Percentiles rank a stretch among this genome's conserved stretches.
Evolutionary conservation across 2,329 filamentous ascomycete genomes (phyloP).

Genomic region (Neonectria neomacrospora): DNA sequence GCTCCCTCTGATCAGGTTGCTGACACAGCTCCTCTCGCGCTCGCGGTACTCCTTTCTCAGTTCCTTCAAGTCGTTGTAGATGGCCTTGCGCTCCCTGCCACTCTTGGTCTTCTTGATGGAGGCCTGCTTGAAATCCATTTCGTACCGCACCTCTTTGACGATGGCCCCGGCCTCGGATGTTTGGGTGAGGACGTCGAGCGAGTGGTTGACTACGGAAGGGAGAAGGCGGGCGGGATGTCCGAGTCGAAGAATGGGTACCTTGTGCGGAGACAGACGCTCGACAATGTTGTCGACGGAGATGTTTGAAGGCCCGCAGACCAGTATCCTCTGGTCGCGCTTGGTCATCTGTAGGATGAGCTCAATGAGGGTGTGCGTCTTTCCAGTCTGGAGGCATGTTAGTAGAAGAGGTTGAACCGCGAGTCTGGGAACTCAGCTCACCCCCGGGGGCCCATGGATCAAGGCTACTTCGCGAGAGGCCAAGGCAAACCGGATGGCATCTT

Average conservation of each 20-base stretch:
- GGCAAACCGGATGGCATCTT: conserved; percentile 81
- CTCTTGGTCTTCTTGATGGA: conserved; percentile 88
- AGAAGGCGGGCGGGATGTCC: conserved; percentile 93
- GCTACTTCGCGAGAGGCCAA: conserved; percentile 84
- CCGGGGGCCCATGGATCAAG: conserved; percentile 93
- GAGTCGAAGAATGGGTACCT: conserved; percentile 86
- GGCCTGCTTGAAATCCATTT: conserved; percentile 93
- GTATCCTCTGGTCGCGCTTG: conserved; percentile 75
- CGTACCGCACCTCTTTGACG: conserved; percentile 87
- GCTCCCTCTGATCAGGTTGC: conserved; percentile 77
- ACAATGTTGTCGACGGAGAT: conserved; percentile 99
- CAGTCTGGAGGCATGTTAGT: conserved; percentile 67
- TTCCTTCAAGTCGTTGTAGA: conserved; percentile 87
- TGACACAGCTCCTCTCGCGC: conserved; percentile 84
- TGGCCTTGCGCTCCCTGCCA: conserved; percentile 80
- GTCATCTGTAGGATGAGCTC: conserved; percentile 94
- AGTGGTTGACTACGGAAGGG: conserved; percentile 88
- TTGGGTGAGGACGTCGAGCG: conserved; percentile 88
- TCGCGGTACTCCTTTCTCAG: conserved; percentile 89
- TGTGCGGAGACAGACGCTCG: conserved; percentile 86
- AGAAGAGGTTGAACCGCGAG: neutral
- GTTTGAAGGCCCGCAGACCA: conserved; percentile 97
- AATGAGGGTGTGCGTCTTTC: conserved; percentile 96
- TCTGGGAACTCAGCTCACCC: conserved; percentile 58
- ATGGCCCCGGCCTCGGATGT: conserved; percentile 91